Evolutionary conservation across 768 basidiomycete genomes (phyloP), one percentile per base, ranked within the genome.

Genomic region (Boletus rubropictus): DNA sequence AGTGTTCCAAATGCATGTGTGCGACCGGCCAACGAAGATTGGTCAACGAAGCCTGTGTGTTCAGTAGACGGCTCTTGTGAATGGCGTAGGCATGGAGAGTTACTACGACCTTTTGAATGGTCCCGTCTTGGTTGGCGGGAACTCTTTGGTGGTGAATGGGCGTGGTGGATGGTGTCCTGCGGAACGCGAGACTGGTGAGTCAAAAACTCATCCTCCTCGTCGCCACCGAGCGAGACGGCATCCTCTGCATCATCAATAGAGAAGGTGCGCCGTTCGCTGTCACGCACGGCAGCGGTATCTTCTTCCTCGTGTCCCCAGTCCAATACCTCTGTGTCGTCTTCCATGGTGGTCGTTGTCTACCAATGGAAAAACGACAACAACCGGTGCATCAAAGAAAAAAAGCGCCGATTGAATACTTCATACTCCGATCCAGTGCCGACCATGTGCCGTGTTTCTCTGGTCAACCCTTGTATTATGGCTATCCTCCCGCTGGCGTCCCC

Each of bases 161-260:
- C 34, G 31, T 54, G 53, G 11, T 51, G 35, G 24, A 12, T 11
- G 22, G 51, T 44, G 45, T 62, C 57, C 55, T 72, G 64, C 50
- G 63, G 62, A 51, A 53, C 56, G 39, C 61, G 57, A 51, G 70
- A 56, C 53, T 73, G 66, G 57, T 69, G 72, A 56, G 77, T 73
- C 47, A 70, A 67, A 59, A 76, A 77, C 38, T 78, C 77, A 51
- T 84, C 80, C 40, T 85, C 83, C 44, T 87, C 82, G 57, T 84
- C 83, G 52, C 79, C 79, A 43, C 85, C 85, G 24, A 87, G 73
- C 39, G 85, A 87, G 54, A 88, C 80, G 44, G 82, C 75, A 54
- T 82, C 78, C 57, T 80, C 80, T 42, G 70, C 71, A 53, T 75
- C 74, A 50, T 76, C 73, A 10, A 49, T 40, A 31, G 61, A 61